Evolutionary conservation across 768 basidiomycete genomes (phyloP).

Genomic region (Lactarius indigo): DNA sequence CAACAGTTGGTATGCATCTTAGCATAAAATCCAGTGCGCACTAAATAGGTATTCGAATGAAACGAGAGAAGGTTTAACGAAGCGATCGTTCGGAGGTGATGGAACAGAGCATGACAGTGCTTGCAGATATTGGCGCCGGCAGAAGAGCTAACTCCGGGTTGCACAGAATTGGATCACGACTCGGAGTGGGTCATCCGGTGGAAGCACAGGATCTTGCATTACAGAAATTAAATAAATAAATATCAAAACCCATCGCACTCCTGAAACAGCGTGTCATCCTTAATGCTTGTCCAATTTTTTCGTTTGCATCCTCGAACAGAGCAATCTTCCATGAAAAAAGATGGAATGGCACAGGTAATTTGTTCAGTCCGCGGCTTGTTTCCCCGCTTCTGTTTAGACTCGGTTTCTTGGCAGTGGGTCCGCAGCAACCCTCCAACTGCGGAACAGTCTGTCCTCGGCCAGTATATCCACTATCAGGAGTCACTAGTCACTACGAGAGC

Average conservation of each 20-base stretch:
- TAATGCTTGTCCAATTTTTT: no score
- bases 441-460: background rate
- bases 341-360: background rate
- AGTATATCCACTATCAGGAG: background rate
- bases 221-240: no score
- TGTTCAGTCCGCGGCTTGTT: constrained; percentile 10
- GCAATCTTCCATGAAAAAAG: background rate
- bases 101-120: background rate
- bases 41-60: background rate
- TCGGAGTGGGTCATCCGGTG: no score
- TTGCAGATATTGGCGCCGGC: background rate
- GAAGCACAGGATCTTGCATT: no score
- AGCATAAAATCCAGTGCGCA: background rate
- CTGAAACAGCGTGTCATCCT: no score
- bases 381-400: background rate
- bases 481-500: background rate
- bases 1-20: background rate
- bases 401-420: background rate
- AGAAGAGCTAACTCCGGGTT: background rate
- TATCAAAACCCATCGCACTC: no score
- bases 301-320: constrained; percentile 91
- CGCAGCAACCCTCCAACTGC: background rate
- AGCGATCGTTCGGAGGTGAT: background rate
- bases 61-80: background rate
- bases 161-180: no score